These are phyloP conservation scores for Aspergillus incahuasiensis DNA, from an alignment of 495 filamentous ascomycete genomes.

Conservation along the genomic window DNA sequence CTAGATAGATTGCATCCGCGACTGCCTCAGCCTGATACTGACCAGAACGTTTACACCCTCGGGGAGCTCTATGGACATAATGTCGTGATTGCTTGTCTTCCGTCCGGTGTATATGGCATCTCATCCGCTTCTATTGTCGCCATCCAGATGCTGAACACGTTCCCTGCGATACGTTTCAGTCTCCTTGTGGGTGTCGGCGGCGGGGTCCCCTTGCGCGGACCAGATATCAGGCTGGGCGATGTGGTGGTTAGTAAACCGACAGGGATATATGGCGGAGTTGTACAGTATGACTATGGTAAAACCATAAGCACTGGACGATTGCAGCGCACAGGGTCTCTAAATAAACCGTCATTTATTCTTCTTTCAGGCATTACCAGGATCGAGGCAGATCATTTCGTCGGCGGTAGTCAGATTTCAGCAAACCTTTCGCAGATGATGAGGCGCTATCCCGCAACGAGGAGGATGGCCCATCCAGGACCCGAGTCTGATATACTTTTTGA, in stretches of 20 bases:
- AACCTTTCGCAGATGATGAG: too few relatives aligned
- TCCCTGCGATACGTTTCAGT: not conserved
- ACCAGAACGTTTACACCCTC: not conserved
- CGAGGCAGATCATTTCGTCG: too few relatives aligned
- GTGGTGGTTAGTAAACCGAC: constrained; percentile 5
- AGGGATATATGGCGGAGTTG: not conserved
- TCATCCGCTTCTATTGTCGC: not conserved
- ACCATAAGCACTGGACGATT: not conserved
- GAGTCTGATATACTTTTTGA: not conserved
- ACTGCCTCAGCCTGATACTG: not conserved
- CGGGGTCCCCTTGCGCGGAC: not conserved
- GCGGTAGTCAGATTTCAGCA: too few relatives aligned
- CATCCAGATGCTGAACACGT: not conserved
- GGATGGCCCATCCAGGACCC: too few relatives aligned
- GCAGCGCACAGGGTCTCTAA: not conserved
- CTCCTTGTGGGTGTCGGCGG: constrained; percentile 1
- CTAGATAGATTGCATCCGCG: not conserved
- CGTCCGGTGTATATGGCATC: not conserved
- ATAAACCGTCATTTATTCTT: not conserved
- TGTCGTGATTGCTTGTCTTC: not conserved
- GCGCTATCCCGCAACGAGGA: too few relatives aligned
- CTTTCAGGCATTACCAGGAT: not conserved
- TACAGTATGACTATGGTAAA: constrained; percentile 1
- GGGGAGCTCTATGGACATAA: constrained; percentile 1
- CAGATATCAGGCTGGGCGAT: not conserved